Conservation (phyloP, 169 alveolate species). For the Plasmodium malariae region DNA sequence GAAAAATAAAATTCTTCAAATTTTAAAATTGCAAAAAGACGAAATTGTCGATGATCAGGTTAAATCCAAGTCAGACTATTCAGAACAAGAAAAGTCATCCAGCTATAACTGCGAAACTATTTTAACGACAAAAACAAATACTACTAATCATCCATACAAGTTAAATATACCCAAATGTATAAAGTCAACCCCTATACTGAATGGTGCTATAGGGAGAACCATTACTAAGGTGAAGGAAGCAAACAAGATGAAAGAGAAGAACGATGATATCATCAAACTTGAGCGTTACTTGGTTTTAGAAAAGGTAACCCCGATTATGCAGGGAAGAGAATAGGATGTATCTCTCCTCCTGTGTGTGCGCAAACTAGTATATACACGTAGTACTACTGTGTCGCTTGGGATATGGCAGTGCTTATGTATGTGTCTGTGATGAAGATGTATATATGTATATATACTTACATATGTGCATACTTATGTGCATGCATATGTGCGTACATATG, state of each 20-base stretch:
- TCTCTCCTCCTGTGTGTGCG: neutral
- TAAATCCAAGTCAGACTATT: neutral
- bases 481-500: neutral
- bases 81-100: constrained; percentile 1
- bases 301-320: too few relatives aligned
- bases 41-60: neutral
- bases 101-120: constrained; percentile 85
- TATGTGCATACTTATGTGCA: constrained; percentile 13
- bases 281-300: constrained; percentile 56
- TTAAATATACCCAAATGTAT: constrained; percentile 73
- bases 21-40: constrained; percentile 40
- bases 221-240: neutral
- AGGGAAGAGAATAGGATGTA: neutral
- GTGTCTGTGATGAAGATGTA: neutral
- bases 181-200: constrained; percentile 4
- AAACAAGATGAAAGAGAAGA: neutral
- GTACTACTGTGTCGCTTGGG: too few relatives aligned
- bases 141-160: constrained; percentile 84
- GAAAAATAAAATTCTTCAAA: constrained; percentile 57
- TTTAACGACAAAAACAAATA: constrained; percentile 85
- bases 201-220: constrained; percentile 1
- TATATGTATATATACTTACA: constrained; percentile 19
- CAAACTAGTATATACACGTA: neutral
- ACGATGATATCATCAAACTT: neutral
- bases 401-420: too few relatives aligned